Percentiles rank a stretch among this genome's conserved stretches.
Conservation (phyloP, 805 yeast species). For the Komagataella pseudopastoris region DNA sequence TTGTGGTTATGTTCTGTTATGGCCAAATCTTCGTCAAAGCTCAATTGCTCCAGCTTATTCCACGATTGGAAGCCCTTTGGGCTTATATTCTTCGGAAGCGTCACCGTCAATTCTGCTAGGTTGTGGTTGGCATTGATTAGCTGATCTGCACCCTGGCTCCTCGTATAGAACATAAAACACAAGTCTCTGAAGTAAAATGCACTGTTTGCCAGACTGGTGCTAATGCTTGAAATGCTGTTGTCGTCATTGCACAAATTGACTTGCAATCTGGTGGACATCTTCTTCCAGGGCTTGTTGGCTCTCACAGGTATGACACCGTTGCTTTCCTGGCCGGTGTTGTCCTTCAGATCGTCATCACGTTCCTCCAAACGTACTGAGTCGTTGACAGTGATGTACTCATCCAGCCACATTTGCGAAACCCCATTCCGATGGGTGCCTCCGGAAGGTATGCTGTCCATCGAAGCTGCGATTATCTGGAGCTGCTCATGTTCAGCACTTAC, state of each 20-base stretch:
- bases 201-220: not conserved
- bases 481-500: conserved; percentile 4
- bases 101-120: not conserved
- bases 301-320: conserved; percentile 2
- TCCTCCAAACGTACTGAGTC: not conserved
- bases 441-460: conserved; percentile 14
- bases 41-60: not conserved
- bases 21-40: conserved; percentile 13
- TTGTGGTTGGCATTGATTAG: not conserved
- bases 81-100: not conserved
- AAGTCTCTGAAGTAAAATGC: not conserved
- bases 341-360: conserved; percentile 6
- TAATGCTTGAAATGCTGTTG: not conserved
- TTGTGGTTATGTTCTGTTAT: conserved; percentile 43
- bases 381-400: not conserved
- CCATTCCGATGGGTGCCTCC: conserved; percentile 9
- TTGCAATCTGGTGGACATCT: not conserved
- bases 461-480: conserved; percentile 10
- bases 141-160: not conserved
- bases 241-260: not conserved
- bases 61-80: not conserved
- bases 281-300: not conserved
- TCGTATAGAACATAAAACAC: not conserved
- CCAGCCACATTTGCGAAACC: conserved; percentile 15
- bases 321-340: conserved; percentile 4